phyloP scores from a whole-genome alignment of 805 yeast genomes.

The Saccharomycopsis olivae region DNA sequence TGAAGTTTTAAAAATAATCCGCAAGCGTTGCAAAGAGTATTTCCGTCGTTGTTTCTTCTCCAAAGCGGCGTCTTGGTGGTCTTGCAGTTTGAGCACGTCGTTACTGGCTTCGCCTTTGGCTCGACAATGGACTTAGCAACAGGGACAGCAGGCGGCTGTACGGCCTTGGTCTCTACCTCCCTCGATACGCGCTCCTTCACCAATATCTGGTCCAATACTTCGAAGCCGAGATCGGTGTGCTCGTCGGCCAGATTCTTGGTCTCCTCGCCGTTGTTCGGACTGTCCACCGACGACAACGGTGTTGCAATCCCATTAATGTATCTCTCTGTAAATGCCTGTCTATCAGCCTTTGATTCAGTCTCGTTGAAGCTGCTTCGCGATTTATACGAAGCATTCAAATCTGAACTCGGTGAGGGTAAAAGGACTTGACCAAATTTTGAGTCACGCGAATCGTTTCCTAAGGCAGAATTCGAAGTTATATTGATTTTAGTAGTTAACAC shows the following conservation, averaged over 20 bases:
- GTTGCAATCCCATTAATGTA: neutral
- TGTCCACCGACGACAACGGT: neutral
- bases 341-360: neutral
- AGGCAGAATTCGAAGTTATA: neutral
- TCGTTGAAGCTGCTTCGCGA: neutral
- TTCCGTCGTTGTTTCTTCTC: conserved; percentile 50
- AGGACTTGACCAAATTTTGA: neutral
- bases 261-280: neutral
- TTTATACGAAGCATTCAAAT: neutral
- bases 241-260: neutral
- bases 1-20: conserved; percentile 50
- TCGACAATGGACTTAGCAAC: neutral
- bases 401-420: neutral
- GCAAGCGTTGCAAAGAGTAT: conserved; percentile 55
- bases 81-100: conserved; percentile 47
- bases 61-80: conserved; percentile 53
- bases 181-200: neutral
- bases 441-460: neutral
- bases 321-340: no score
- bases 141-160: neutral
- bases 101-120: conserved; percentile 15
- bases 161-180: neutral
- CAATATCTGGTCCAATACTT: no score
- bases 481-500: neutral
- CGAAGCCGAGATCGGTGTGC: neutral